Base-by-base conservation (phyloP, 345 rosid species). In the Dimocarpus longan region DNA sequence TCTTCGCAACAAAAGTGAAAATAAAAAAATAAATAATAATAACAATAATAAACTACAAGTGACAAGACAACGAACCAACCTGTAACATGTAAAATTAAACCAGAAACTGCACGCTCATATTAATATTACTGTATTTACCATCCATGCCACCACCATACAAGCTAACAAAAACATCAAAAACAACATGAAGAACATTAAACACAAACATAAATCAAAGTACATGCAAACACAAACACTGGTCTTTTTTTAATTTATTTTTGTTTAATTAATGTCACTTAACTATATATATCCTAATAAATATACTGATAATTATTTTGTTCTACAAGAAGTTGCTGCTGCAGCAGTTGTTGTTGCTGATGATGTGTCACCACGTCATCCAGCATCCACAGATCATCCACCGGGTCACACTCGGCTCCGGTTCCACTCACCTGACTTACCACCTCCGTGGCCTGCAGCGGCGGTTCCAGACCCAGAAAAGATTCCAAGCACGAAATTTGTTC, bases 401-500 rank as follows among this genome's bases (percentile, higher is more conserved):
- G 39, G 13, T 78, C 82, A 42, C 83, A 54, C 74, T 66, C 91
- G 0, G 37, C 37, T 32, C 64, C 59, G 76, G 54, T 62, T 43
- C 81, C 81, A 10, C 74, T 70, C 73, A 10, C 3, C 68, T 0
- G 48, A 15, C 5, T 24, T 68, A 12, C 63, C 65, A 7, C 63
- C 62, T 43, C 42, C 22, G 7, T 43, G 59, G 13, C 37, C 74
- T 6, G 7, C 50, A 44, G 68, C 70, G 67, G 70, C 66, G 57
- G 73, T 42, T 85, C 93, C 74, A 93, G 69, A 46, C 85, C 97
- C 69, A 90, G 87, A 77, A 93, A 89, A 40, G 90, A 85, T 74
- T 93, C 97, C 78, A 91, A 78, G 81, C 77, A 88, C 67, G 81
- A 87, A 69, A 94, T 88, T 77, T 88, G 87, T 78, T 87, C 85